phyloP scores from a whole-genome alignment of 2,329 filamentous ascomycete species.

The Basipetospora chlamydospora region DNA sequence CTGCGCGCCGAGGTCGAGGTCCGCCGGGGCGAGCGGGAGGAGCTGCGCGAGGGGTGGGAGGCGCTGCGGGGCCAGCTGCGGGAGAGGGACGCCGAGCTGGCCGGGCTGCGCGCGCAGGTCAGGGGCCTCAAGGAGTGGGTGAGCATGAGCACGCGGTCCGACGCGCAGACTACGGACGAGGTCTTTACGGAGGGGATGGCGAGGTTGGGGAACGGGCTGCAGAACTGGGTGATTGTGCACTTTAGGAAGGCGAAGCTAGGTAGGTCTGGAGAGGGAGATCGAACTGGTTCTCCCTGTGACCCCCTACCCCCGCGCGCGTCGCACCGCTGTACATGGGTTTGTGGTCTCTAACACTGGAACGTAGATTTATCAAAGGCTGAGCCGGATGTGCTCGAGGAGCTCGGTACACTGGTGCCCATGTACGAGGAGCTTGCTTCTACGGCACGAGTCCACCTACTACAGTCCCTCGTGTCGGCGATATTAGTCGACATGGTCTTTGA shows the following conservation, averaged over 20 bases:
- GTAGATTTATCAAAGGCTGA: constrained; percentile 29
- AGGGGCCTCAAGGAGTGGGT: constrained; percentile 58
- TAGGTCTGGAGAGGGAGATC: no score
- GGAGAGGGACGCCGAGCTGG: constrained; percentile 41
- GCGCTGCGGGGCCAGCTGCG: constrained; percentile 28
- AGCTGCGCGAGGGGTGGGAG: constrained; percentile 35
- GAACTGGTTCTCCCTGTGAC: no score
- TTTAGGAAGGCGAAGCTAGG: constrained; percentile 48
- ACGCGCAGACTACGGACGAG: constrained; percentile 50
- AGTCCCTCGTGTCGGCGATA: constrained; percentile 44
- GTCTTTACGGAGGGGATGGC: constrained; percentile 48
- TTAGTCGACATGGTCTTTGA: constrained; percentile 48
- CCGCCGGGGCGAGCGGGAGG: constrained; percentile 29
- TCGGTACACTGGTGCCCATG: constrained; percentile 38
- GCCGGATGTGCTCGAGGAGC: constrained; percentile 25
- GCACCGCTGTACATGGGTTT: no score
- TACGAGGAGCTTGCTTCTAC: constrained; percentile 38
- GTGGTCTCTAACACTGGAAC: neutral
- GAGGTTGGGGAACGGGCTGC: constrained; percentile 49
- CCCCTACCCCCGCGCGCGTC: no score
- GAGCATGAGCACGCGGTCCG: constrained; percentile 47
- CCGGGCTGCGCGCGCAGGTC: constrained; percentile 42
- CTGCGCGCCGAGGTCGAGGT: constrained; percentile 34
- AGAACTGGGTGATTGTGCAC: constrained; percentile 61
- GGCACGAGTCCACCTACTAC: constrained; percentile 46